phyloP scores from a whole-genome alignment of 2,329 filamentous ascomycete species.

The Paecilomyces formosus region DNA sequence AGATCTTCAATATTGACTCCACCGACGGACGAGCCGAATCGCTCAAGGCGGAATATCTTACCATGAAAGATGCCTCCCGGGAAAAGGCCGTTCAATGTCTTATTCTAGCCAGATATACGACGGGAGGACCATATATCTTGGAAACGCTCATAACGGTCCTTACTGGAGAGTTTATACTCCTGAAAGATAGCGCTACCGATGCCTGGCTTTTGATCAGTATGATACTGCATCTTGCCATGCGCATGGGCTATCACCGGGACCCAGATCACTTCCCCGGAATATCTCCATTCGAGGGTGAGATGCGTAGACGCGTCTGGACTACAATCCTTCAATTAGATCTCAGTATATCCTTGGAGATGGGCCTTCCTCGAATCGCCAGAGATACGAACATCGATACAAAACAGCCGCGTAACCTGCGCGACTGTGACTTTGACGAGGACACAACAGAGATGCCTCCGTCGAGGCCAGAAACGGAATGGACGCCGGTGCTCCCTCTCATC shows the following conservation, averaged over 20 bases:
- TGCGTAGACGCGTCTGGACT: conserved; percentile 32
- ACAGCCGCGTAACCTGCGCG: conserved; percentile 50
- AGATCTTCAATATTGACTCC: not conserved
- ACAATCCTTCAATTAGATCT: conserved; percentile 47
- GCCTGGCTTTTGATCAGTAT: conserved; percentile 46
- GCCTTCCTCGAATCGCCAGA: conserved; percentile 53
- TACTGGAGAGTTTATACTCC: conserved; percentile 45
- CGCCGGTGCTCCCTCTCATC: not conserved
- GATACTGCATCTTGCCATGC: conserved; percentile 49
- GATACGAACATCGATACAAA: conserved; percentile 51
- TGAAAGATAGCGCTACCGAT: conserved; percentile 45
- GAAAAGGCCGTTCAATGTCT: conserved; percentile 43
- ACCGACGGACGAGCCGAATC: not conserved
- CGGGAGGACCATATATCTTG: conserved; percentile 43
- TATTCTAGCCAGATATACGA: conserved; percentile 45
- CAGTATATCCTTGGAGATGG: conserved; percentile 54
- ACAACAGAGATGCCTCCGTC: conserved; percentile 42
- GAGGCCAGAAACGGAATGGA: conserved; percentile 30
- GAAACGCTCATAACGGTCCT: conserved; percentile 49
- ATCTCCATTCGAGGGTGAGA: conserved; percentile 48
- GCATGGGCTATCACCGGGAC: conserved; percentile 55
- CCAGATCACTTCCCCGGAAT: conserved; percentile 43
- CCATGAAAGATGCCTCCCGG: conserved; percentile 5
- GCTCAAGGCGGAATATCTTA: too few species aligned
- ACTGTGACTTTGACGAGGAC: conserved; percentile 50